phyloP scores from a whole-genome alignment of 148 eudicot genomes.

The Pouteria glomerata region DNA sequence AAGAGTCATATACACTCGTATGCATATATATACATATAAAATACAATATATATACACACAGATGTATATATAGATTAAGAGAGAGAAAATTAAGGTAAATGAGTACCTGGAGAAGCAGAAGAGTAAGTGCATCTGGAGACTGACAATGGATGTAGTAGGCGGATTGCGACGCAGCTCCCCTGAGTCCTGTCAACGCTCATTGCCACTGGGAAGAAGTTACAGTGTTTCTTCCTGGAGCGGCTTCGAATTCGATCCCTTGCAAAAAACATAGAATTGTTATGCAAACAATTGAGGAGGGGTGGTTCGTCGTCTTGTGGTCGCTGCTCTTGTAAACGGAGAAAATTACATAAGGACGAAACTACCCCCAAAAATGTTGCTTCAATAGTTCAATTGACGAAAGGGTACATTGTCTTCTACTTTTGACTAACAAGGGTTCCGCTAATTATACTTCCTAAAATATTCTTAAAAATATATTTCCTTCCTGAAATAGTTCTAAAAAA shows the following conservation, averaged over 20 bases:
- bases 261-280: neutral
- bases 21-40: neutral
- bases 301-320: constrained; percentile 3
- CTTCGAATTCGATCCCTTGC: neutral
- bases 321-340: neutral
- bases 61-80: neutral
- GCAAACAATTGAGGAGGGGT: neutral
- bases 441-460: too few species aligned
- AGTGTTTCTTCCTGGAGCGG: neutral
- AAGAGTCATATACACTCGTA: neutral
- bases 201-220: neutral
- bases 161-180: constrained; percentile 17
- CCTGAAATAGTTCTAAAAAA: too few species aligned
- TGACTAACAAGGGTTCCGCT: too few species aligned
- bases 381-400: too few species aligned
- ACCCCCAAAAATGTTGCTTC: too few species aligned
- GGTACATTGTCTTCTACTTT: too few species aligned
- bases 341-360: neutral
- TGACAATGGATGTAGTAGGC: neutral
- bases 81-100: neutral
- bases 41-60: neutral
- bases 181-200: constrained; percentile 7
- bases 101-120: constrained; percentile 15
- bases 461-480: too few species aligned
- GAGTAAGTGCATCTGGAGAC: constrained; percentile 4